phyloP scores from a whole-genome alignment of 2,329 filamentous ascomycete species.

The Fusarium ramigenum region DNA sequence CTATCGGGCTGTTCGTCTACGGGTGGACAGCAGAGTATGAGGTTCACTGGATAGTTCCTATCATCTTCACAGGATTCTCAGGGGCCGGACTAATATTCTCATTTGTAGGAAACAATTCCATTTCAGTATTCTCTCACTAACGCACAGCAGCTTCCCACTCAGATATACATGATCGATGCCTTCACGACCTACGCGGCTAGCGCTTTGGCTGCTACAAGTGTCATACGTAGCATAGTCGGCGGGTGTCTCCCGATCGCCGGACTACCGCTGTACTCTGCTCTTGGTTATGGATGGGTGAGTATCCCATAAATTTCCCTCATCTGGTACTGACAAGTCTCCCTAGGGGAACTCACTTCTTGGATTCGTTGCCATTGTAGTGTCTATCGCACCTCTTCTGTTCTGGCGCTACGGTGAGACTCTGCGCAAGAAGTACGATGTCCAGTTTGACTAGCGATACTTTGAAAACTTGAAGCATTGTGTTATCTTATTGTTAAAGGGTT shows the following conservation, averaged over 20 bases:
- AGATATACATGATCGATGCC: conserved; percentile 17
- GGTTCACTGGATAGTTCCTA: conserved; percentile 17
- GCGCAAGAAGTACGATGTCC: conserved; percentile 2
- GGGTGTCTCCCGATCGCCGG: conserved; percentile 8
- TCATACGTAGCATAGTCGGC: conserved; percentile 11
- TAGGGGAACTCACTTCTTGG: conserved; percentile 15
- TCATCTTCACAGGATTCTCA: conserved; percentile 15
- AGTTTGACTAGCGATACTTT: conserved; percentile 9
- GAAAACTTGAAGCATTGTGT: no score
- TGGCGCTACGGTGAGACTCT: conserved; percentile 6
- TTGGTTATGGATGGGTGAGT: conserved; percentile 15
- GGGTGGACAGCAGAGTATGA: conserved; percentile 12
- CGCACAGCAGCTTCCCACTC: background rate
- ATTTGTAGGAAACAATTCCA: background rate
- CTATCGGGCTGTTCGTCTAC: background rate
- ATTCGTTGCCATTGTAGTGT: background rate
- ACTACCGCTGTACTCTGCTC: background rate
- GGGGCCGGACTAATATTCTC: conserved; percentile 13
- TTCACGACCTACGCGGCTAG: conserved; percentile 16
- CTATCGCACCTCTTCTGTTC: conserved; percentile 4
- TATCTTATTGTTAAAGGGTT: no score
- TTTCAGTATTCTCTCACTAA: background rate
- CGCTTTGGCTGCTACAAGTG: conserved; percentile 9
- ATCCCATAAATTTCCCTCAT: accelerated
- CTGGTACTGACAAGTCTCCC: accelerated